Evolutionary conservation across 192 early-diverging fungal species (phyloP), one percentile per base, ranked within the genome.

Genomic region (Entomortierella chlamydospora): DNA sequence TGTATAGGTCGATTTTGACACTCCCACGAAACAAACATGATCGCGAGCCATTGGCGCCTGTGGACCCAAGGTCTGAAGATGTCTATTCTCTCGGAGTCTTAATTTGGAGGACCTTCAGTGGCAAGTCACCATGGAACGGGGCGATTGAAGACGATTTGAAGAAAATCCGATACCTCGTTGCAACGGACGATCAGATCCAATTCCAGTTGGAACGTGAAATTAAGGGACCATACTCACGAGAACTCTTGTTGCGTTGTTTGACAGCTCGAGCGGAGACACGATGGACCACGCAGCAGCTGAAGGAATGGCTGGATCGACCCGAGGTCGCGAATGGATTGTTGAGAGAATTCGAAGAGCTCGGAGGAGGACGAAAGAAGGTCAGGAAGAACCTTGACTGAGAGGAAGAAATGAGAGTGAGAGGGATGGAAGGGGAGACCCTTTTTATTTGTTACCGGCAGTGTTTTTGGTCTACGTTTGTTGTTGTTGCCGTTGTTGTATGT

Each of bases 31-130:
- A 64, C 43, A 81, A 84, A 54, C 62, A 81, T 13, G 88, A 91
- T 63, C 79, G 80, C 25, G 52, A 61, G 7, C 64, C 84, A 0
- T 43, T 90, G 13, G 62, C 82, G 0, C 70, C 86, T 18, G 83
- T 86, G 11, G 81, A 88, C 59, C 86, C 87, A 10, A 70, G 84
- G 17, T 72, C 84, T 1, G 86, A 90, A 42, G 88, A 90, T 58
- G 82, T 87, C 56, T 87, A 90, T 56, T 86, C 86, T 0, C 57
- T 88, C 20, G 88, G 88, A 8, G 84, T 90, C 0, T 73, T 90
- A 61, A 86, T 87, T 10, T 90, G 88, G 88, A 83, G 86, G 37
- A 87, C 83, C 20, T 89, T 90, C 72, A 81, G 87, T 2, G 87
- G 86, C 22, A 88, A 85, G 15, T 87, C 87, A 17, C 89, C 87